Conservation (phyloP, 441 rosid species). For the Mallotus repandus region DNA sequence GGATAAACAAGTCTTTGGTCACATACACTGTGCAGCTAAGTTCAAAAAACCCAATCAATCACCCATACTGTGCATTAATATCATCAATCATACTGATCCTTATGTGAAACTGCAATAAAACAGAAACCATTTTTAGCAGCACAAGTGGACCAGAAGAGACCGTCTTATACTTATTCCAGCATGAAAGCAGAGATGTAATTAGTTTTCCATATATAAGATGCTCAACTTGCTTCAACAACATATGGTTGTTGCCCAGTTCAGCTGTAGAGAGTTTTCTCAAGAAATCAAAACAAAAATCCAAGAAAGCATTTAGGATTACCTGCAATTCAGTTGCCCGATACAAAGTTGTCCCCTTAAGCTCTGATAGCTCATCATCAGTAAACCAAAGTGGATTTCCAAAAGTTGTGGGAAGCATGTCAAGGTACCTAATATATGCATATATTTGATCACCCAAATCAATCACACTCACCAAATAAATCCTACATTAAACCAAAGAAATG, state of each 20-base stretch:
- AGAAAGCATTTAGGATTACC: slow-evolving; percentile 38
- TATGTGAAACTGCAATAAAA: background rate
- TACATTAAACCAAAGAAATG: background rate
- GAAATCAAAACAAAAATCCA: background rate
- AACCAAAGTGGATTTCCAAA: slow-evolving; percentile 92
- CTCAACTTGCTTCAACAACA: slow-evolving; percentile 3
- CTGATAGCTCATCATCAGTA: slow-evolving; percentile 67
- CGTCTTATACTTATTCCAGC: background rate
- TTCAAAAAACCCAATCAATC: slow-evolving; percentile 7
- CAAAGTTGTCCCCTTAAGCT: slow-evolving; percentile 76
- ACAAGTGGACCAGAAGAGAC: background rate
- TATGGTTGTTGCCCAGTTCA: background rate
- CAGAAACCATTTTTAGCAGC: background rate
- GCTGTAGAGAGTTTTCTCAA: background rate
- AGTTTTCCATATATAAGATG: background rate
- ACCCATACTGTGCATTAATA: slow-evolving; percentile 1
- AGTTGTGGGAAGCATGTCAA: slow-evolving; percentile 83
- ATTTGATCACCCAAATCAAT: slow-evolving; percentile 21
- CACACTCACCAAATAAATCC: background rate
- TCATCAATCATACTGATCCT: background rate
- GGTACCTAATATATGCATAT: slow-evolving; percentile 46
- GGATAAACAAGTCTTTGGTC: slow-evolving; percentile 29
- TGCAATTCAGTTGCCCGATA: slow-evolving; percentile 72
- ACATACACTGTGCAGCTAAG: slow-evolving; percentile 11
- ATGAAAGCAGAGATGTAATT: background rate